phyloP scores from a whole-genome alignment of 371 early-diverging fungal species.

The Mortierella sp. region DNA sequence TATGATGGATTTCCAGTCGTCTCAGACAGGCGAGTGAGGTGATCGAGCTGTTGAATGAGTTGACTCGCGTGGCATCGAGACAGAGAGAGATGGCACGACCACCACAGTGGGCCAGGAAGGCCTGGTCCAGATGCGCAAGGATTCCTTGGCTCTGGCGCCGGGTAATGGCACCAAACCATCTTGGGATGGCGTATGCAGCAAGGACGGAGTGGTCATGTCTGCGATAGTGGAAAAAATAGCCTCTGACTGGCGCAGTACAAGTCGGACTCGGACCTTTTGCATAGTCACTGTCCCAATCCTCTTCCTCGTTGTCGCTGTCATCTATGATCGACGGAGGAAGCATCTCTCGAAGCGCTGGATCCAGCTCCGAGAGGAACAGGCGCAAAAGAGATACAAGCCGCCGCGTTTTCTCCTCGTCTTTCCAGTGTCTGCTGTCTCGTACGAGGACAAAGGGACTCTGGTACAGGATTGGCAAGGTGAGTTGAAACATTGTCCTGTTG shows the following conservation, averaged over 20 bases:
- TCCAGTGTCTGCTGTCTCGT: slow-evolving; percentile 3
- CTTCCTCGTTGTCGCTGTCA: slow-evolving; percentile 32
- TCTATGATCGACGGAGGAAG: slow-evolving; percentile 14
- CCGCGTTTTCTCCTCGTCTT: slow-evolving; percentile 7
- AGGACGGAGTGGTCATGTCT: slow-evolving; percentile 31
- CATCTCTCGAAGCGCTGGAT: slow-evolving; percentile 14
- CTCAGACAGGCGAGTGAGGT: slow-evolving; percentile 26
- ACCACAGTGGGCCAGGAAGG: slow-evolving; percentile 28
- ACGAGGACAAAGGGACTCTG: slow-evolving; percentile 35
- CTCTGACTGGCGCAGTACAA: no score
- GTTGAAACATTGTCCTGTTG: slow-evolving; percentile 38
- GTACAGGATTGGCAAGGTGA: slow-evolving; percentile 38
- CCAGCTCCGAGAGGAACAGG: slow-evolving; percentile 37
- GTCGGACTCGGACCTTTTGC: no score
- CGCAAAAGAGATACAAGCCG: slow-evolving; percentile 18
- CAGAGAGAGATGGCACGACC: slow-evolving; percentile 21
- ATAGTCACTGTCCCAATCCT: neutral
- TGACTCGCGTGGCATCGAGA: slow-evolving; percentile 9
- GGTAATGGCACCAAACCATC: slow-evolving; percentile 20
- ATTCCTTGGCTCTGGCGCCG: slow-evolving; percentile 6
- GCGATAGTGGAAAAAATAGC: slow-evolving; percentile 45
- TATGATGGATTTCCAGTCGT: slow-evolving; percentile 30
- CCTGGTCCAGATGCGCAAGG: slow-evolving; percentile 17
- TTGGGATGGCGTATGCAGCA: slow-evolving; percentile 17
- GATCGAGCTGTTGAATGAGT: slow-evolving; percentile 1